Base-by-base conservation (phyloP, 1,284 basidiomycete species). In the Cryptococcus floricola region DNA sequence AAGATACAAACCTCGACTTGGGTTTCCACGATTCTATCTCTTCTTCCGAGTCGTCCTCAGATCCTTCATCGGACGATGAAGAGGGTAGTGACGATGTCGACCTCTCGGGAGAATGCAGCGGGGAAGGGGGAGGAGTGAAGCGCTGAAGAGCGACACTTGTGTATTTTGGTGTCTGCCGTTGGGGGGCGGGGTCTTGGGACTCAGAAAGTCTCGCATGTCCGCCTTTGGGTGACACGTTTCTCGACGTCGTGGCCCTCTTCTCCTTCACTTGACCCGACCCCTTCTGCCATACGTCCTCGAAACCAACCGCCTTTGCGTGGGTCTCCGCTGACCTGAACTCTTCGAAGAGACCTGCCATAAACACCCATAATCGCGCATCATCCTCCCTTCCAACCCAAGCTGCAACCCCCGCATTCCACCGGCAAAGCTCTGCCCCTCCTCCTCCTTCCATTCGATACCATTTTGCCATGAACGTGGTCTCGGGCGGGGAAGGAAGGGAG, bases 311-410 rank as follows among this genome's bases (percentile, higher is more conserved):
- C 41, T 16, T 42, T 42, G 41, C 41, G 8, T n/a, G 16, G 16
- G 41, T 42, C 41, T 42, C 41, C 12, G 57, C 52, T 9, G 68
- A 63, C 2, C 50, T 54, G 46, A 74, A 73, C 58, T 75, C 73
- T 38, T 74, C 79, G 19, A 90, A 75, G 2, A 87, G 78, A 6
- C 82, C 82, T 14, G 79, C 80, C 13, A 91, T 72, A 7, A 89
- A 76, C 14, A 83, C 64, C 89, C 89, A 91, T 2, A 82, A 79
- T 63, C 88, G 84, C 0, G 85, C 85, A 5, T 84, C 83, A 16
- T 83, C 80, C n/a, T 80, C 68, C 62, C 84, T 81, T 19, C 84
- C 84, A 23, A 80, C 85, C 48, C 83, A 76, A 27, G 83, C 73
- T 7, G 89, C 87, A 39, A 83, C 74, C 49, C 73, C 63, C 2